phyloP scores from a whole-genome alignment of 2,329 filamentous ascomycete species.

The Ampelomyces quisqualis region DNA sequence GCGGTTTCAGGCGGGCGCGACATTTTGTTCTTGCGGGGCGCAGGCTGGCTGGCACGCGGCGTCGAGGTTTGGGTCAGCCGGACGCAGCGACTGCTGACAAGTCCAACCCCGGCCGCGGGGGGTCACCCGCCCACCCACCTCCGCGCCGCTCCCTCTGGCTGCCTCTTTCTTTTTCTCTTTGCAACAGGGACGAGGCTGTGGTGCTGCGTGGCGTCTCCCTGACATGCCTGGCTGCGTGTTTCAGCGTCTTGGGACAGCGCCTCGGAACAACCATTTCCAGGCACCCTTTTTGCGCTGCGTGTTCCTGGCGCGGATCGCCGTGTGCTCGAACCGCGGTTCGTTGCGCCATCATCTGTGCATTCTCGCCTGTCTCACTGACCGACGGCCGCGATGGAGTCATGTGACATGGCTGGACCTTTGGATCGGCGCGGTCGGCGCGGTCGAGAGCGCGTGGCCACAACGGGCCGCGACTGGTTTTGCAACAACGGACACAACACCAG shows the following conservation, averaged over 20 bases:
- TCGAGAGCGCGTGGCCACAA: slow-evolving; percentile 20
- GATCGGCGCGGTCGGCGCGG: slow-evolving; percentile 13
- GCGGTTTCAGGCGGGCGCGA: slow-evolving; percentile 15
- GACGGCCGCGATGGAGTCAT: too few species aligned
- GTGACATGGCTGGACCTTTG: slow-evolving; percentile 25
- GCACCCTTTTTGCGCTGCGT: slow-evolving; percentile 21
- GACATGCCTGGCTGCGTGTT: slow-evolving; percentile 15
- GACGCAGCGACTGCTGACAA: slow-evolving; percentile 24
- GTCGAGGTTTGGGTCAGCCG: slow-evolving; percentile 25
- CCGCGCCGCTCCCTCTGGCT: too few species aligned
- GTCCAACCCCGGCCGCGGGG: slow-evolving; percentile 15
- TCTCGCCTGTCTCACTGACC: too few species aligned
- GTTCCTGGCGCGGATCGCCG: slow-evolving; percentile 30
- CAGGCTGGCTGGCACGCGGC: slow-evolving; percentile 27
- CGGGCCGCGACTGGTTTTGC: slow-evolving; percentile 9
- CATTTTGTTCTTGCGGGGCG: too few species aligned
- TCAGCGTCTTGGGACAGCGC: slow-evolving; percentile 17
- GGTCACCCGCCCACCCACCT: too few species aligned
- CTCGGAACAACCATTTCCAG: too few species aligned
- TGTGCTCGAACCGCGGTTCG: slow-evolving; percentile 29
- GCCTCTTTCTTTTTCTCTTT: too few species aligned
- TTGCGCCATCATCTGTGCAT: slow-evolving; percentile 26
- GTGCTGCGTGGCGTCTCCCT: slow-evolving; percentile 10
- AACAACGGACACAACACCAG: slow-evolving; percentile 3
- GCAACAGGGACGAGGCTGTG: too few species aligned